Conservation (phyloP, 192 early-diverging fungal species). For the Linnemannia schmuckeri region DNA sequence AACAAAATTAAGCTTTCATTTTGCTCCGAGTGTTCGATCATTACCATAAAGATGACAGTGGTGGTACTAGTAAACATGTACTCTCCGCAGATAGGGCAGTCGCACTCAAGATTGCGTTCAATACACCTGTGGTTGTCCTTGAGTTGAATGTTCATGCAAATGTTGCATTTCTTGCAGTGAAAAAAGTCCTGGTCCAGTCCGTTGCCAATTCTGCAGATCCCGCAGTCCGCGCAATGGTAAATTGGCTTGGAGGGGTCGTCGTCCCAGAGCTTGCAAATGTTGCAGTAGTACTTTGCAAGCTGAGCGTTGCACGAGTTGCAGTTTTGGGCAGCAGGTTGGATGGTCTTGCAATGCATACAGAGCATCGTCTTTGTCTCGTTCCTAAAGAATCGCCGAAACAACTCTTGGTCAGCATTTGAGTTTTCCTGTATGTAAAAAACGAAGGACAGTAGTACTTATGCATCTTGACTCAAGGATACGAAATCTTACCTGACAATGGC, state of each 20-base stretch:
- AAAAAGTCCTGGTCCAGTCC: constrained; percentile 85
- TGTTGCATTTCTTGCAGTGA: constrained; percentile 93
- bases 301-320: constrained; percentile 79
- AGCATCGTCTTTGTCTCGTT: constrained; percentile 81
- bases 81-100: constrained; percentile 99
- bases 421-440: background rate
- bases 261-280: constrained; percentile 93
- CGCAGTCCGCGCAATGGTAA: constrained; percentile 94
- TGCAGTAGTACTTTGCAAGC: constrained; percentile 90
- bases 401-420: background rate
- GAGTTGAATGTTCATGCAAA: constrained; percentile 85
- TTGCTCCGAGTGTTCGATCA: background rate
- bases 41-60: constrained; percentile 87
- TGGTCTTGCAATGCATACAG: constrained; percentile 89
- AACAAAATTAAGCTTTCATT: background rate
- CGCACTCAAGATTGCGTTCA: constrained; percentile 89
- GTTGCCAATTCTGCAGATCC: constrained; percentile 91
- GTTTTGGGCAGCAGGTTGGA: constrained; percentile 82
- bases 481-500: constrained; percentile 74
- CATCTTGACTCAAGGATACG: background rate
- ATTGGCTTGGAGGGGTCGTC: constrained; percentile 84
- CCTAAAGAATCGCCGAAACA: constrained; percentile 11
- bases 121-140: constrained; percentile 89
- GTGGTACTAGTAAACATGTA: constrained; percentile 90
- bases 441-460: background rate